Evolutionary conservation across 23 red algal species (phyloP), one percentile per base, ranked within the genome.

Genomic region (Cyanidium caldarium): DNA sequence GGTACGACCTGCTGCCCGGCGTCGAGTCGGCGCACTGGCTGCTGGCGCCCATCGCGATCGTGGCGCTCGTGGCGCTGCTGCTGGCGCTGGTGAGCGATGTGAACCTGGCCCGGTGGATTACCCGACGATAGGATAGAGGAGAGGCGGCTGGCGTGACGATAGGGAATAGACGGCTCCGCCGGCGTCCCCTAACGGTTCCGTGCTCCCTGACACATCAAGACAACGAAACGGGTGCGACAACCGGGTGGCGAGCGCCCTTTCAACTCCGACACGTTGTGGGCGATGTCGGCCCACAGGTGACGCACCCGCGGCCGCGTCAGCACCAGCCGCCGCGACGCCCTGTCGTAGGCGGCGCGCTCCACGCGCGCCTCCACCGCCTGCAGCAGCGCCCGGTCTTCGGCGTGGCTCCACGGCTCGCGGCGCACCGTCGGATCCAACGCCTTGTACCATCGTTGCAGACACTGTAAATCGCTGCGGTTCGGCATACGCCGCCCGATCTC

Each of bases 1-100:
- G 92, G 29, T 98, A 85, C 44, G 92, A 98, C 41, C 76, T 86
- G 29, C 68, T 98, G 20, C 89, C 89, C 10, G 82, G 82, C 67
- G 45, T 98, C 28, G 68, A 86, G 38, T 71, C 73, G 42, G 82
- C 92, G 35, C 51, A 61, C n/a, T 12, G 19, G 23, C 23, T 61
- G 10, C 23, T 61, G 10, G 13, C 31, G 51, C 51, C 51, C 13
- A 61, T 61, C 7, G n/a, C 51, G 10, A 10, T 25, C 51, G 7
- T 61, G 51, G 31, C n/a, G 7, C 7, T 25, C 7, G 51, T 61
- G 31, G 21, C 21, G 51, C 51, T 61, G 10, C n/a, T 25, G 19
- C n/a, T 28, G 21, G 31, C 51, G 10, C 5, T 28, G 7, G 7
- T 61, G 7, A 28, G 51, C 7, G 13, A 28, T 16, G 23, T 61